phyloP scores from a whole-genome alignment of 2,329 filamentous ascomycete species.

The Pyrenophora seminiperda region DNA sequence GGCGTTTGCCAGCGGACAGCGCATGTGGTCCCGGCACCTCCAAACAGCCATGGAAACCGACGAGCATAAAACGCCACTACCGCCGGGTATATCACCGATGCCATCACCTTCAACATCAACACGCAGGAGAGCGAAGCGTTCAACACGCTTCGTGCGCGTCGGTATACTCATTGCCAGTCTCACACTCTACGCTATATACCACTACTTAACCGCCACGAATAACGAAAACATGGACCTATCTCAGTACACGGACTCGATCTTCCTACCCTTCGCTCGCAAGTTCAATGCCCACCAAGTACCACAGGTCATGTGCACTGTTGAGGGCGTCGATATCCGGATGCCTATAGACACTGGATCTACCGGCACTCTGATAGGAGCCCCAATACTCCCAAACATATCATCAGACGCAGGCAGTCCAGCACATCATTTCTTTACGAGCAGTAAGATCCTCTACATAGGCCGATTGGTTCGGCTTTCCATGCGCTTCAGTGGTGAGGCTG shows the following conservation, averaged over 20 bases:
- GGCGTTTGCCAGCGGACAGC: constrained; percentile 16
- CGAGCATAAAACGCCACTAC: constrained; percentile 19
- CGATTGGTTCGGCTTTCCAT: constrained; percentile 37
- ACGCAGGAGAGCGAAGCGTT: constrained; percentile 17
- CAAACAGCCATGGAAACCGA: constrained; percentile 30
- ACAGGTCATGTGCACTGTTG: constrained; percentile 36
- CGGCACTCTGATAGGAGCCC: constrained; percentile 42
- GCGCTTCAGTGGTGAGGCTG: constrained; percentile 31
- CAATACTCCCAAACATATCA: constrained; percentile 36
- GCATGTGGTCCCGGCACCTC: constrained; percentile 17
- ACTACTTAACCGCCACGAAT: constrained; percentile 17
- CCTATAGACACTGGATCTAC: constrained; percentile 46
- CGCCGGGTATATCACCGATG: background rate
- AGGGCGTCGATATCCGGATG: constrained; percentile 36
- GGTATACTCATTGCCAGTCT: constrained; percentile 12
- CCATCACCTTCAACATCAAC: constrained; percentile 24
- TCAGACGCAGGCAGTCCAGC: constrained; percentile 31
- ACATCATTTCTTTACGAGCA: constrained; percentile 44
- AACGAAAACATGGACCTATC: constrained; percentile 13
- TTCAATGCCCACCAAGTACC: constrained; percentile 35
- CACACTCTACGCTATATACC: constrained; percentile 12
- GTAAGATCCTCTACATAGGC: constrained; percentile 42
- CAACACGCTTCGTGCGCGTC: constrained; percentile 27
- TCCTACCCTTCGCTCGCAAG: constrained; percentile 39
- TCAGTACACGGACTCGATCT: constrained; percentile 34